phyloP scores from a whole-genome alignment of 129 eudicot genomes.

The Helianthus tuberosus region DNA sequence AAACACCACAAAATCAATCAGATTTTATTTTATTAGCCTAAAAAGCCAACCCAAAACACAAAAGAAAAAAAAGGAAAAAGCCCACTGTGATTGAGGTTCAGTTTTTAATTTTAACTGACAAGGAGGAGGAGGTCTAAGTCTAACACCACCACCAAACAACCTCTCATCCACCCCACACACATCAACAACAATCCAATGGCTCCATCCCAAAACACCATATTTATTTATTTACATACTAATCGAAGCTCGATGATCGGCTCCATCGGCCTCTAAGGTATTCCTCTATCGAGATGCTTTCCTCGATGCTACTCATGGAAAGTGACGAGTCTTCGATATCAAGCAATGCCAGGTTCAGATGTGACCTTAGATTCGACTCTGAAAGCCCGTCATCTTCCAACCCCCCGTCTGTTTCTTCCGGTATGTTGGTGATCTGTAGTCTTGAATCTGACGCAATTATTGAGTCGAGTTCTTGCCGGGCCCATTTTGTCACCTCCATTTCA shows the following conservation, averaged over 20 bases:
- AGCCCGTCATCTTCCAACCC: slow-evolving; percentile 56
- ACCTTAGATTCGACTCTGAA: slow-evolving; percentile 60
- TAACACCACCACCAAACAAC: slow-evolving; percentile 47
- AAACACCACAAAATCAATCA: not conserved
- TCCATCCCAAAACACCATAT: slow-evolving; percentile 15
- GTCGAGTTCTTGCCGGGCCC: slow-evolving; percentile 79
- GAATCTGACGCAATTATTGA: slow-evolving; percentile 47
- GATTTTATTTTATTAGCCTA: slow-evolving; percentile 12
- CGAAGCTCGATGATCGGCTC: slow-evolving; percentile 93
- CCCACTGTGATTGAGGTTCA: slow-evolving; percentile 40
- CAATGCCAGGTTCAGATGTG: slow-evolving; percentile 87
- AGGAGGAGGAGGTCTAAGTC: slow-evolving; percentile 59
- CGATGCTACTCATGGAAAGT: slow-evolving; percentile 74
- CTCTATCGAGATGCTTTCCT: slow-evolving; percentile 72
- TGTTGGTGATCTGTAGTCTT: slow-evolving; percentile 36
- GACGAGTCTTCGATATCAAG: slow-evolving; percentile 80
- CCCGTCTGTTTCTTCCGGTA: slow-evolving; percentile 51
- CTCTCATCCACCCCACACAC: slow-evolving; percentile 69
- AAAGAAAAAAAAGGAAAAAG: not conserved
- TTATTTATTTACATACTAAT: slow-evolving; percentile 31
- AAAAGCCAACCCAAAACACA: not conserved
- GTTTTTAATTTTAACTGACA: slow-evolving; percentile 16
- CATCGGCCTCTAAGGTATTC: slow-evolving; percentile 81
- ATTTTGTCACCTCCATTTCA: slow-evolving; percentile 60
- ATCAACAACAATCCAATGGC: slow-evolving; percentile 37